Evolutionary conservation across 345 rosid genomes (phyloP), one percentile per base, ranked within the genome.

Genomic region (Camelina laxa): DNA sequence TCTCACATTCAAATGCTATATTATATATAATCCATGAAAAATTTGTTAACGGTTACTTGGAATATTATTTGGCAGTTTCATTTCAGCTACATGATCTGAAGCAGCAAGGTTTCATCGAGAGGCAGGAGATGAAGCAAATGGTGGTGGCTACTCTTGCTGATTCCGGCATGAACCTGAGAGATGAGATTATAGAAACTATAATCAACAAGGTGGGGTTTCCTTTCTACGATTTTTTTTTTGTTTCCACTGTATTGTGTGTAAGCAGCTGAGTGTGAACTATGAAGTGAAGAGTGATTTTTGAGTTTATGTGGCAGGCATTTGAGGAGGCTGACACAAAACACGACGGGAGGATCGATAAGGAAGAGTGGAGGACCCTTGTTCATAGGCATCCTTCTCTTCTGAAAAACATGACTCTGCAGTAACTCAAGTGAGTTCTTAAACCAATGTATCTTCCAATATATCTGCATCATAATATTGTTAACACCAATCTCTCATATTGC

Each of bases 71-170:
- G 82, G 84, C 93, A 91, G 98, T 93, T 89, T 85, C 97, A 4
- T 93, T 93, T 72, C 92, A 86, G 84, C 80, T 91, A 24, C 91
- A 93, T 48, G 98, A 93, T 85, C 87, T 89, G 57, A 91, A 89
- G 80, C 93, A 86, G 70, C 96, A 91, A 80, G 98, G 98, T 31
- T 93, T 84, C 77, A 93, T 93, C 15, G 97, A 91, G 75, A 84
- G 98, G 51, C 87, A 91, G 51, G 96, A 89, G 88, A 98, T 88
- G 80, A 75, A 36, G 31, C 67, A 91, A 82, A 91, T 93, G 96
- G 98, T 91, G 65, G 89, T 91, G 30, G 97, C 98, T 56, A 89
- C 91, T 21, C 89, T 93, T 69, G 87, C 89, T n/a, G 98, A 91
- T 77, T 93, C 97, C 6, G 96, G 97, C 47, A 86, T 91, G 88